A percentile compares a stretch with the other conserved stretches of the same genome.
Conservation (phyloP, 2,329 filamentous ascomycete species). For the Ophiocordyceps unilateralis region DNA sequence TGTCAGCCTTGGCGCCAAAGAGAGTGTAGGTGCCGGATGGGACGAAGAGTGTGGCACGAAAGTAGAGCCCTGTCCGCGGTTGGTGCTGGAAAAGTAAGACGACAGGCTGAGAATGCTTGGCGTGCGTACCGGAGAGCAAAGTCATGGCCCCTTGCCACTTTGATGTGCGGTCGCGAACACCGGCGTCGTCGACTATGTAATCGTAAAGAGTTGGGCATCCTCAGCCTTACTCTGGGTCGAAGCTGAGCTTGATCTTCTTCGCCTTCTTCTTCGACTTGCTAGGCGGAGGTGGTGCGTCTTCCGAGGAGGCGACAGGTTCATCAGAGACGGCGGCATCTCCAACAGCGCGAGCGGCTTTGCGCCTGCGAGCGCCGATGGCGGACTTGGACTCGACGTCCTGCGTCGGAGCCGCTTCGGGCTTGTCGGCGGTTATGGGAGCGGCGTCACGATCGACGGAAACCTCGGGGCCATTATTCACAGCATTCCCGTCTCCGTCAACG, state of each 20-base stretch:
- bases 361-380: conserved; percentile 27
- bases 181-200: too few species aligned
- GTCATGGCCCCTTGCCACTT: too few species aligned
- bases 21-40: too few species aligned
- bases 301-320: background rate
- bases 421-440: conserved; percentile 7
- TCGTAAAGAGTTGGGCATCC: background rate
- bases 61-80: background rate
- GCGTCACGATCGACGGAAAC: conserved; percentile 10
- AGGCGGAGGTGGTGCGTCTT: conserved; percentile 7
- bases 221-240: conserved; percentile 40
- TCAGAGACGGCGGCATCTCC: conserved; percentile 9
- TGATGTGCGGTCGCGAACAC: too few species aligned
- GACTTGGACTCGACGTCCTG: conserved; percentile 12
- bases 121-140: too few species aligned
- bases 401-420: conserved; percentile 1
- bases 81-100: background rate
- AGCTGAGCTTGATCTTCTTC: conserved; percentile 52
- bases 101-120: too few species aligned
- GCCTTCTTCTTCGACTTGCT: conserved; percentile 28
- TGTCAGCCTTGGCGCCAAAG: too few species aligned
- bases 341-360: conserved; percentile 27
- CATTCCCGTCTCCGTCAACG: conserved; percentile 15
- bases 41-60: background rate
- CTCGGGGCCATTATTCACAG: background rate